phyloP scores from a whole-genome alignment of 768 basidiomycete genomes.

The Mycena polygramma region DNA sequence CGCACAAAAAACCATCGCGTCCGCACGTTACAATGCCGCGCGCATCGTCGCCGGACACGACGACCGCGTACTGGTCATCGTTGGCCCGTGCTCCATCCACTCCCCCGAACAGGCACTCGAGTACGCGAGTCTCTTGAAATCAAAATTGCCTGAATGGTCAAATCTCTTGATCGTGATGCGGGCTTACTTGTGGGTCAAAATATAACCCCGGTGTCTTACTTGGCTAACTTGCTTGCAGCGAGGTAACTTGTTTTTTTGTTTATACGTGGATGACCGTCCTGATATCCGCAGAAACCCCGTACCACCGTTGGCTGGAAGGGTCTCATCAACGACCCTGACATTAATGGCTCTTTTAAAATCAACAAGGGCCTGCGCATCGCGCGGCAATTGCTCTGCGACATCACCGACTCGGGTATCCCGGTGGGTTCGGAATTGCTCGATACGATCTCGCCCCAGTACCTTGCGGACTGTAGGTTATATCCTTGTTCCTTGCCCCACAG shows the following conservation, averaged over 20 bases:
- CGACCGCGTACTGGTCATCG: conserved; percentile 88
- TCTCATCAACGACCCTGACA: conserved; percentile 93
- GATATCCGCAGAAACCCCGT: conserved; percentile 81
- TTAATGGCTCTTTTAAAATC: conserved; percentile 95
- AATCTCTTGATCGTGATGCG: conserved; percentile 96
- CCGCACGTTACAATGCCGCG: conserved; percentile 83
- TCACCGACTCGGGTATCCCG: conserved; percentile 90
- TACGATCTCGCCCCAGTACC: conserved; percentile 85
- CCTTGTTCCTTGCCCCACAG: not conserved
- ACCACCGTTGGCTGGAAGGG: conserved; percentile 99
- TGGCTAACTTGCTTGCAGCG: conserved; percentile 44
- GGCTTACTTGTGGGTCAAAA: conserved; percentile 89
- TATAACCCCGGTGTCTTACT: conserved; percentile 10
- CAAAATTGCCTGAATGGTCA: conserved; percentile 73
- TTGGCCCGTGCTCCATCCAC: conserved; percentile 98
- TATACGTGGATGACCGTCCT: conserved; percentile 21
- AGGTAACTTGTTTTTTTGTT: conserved; percentile 42
- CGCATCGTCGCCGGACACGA: conserved; percentile 87
- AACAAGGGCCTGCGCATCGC: conserved; percentile 96
- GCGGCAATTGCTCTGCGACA: conserved; percentile 90
- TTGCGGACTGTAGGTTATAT: conserved; percentile 72
- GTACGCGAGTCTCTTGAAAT: conserved; percentile 81
- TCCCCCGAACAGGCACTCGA: conserved; percentile 86
- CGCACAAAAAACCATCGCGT: conserved; percentile 82
- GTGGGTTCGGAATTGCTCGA: conserved; percentile 89